Conservation (phyloP, 2,329 filamentous ascomycete genomes). For the Curvularia sp. region DNA sequence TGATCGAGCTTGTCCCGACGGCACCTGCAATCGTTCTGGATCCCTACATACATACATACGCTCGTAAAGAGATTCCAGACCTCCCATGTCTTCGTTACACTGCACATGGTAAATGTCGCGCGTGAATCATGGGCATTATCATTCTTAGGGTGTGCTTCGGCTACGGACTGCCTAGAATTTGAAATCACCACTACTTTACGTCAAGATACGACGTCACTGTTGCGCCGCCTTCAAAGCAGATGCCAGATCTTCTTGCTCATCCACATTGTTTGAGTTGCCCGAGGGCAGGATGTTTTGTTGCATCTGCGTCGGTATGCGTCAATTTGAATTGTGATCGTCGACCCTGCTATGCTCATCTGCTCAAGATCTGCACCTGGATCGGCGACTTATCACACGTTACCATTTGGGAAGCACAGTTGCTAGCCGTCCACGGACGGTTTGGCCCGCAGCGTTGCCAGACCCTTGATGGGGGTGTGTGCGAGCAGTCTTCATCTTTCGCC, state of each 20-base stretch:
- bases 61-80: conserved; percentile 4
- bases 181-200: conserved; percentile 6
- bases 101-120: not conserved
- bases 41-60: not conserved
- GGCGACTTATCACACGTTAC: conserved; percentile 27
- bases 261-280: conserved; percentile 8
- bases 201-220: conserved; percentile 11
- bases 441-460: conserved; percentile 31
- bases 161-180: conserved; percentile 1
- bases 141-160: not conserved
- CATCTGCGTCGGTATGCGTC: conserved; percentile 9
- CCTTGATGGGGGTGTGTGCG: conserved; percentile 14
- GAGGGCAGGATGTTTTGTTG: conserved; percentile 1
- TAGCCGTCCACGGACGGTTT: conserved; percentile 26
- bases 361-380: conserved; percentile 38
- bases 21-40: not conserved
- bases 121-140: conserved; percentile 2
- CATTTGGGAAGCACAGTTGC: conserved; percentile 27
- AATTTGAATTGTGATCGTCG: conserved; percentile 39
- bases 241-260: not conserved
- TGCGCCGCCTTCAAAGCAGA: not conserved
- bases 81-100: not conserved
- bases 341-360: conserved; percentile 18
- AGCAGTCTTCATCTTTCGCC: conserved; percentile 12
- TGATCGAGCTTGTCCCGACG: conserved; percentile 5